These are phyloP conservation scores for Collybia mongolica DNA, from an alignment of 768 basidiomycete genomes.

Conservation along the genomic window DNA sequence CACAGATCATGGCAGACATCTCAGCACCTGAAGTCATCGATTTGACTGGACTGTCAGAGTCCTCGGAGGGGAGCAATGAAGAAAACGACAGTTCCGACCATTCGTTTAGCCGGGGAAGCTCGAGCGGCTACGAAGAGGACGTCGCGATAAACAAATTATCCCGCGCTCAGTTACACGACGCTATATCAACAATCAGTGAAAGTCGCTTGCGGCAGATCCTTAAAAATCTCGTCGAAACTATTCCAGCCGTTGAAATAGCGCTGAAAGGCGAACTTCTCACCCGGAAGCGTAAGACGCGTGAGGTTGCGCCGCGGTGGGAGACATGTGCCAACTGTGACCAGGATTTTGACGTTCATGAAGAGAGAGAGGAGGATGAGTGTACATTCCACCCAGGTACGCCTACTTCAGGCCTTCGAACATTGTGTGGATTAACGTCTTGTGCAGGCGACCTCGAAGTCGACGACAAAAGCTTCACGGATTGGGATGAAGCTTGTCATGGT, in stretches of 20 bases:
- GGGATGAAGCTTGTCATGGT: conserved; percentile 48
- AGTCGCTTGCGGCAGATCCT: conserved; percentile 42
- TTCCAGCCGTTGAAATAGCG: conserved; percentile 40
- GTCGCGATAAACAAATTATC: conserved; percentile 37
- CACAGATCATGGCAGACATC: conserved; percentile 22
- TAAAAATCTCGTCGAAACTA: conserved; percentile 33
- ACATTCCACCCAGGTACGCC: conserved; percentile 50
- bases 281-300: conserved; percentile 29
- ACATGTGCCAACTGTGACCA: conserved; percentile 45
- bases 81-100: conserved; percentile 19
- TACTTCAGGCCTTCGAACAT: not conserved
- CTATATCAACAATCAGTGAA: conserved; percentile 42
- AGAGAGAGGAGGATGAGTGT: conserved; percentile 41
- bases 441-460: conserved; percentile 41
- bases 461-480: conserved; percentile 39
- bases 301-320: conserved; percentile 43
- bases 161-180: conserved; percentile 38
- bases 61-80: conserved; percentile 26
- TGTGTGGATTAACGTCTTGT: not conserved
- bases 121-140: conserved; percentile 32
- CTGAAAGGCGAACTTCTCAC: conserved; percentile 44
- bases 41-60: conserved; percentile 39
- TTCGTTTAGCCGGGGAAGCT: conserved; percentile 17
- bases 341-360: conserved; percentile 41
- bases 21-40: conserved; percentile 39